Evolutionary conservation across 768 basidiomycete genomes (phyloP), one percentile per base, ranked within the genome.

Genomic region (Thelephora ganbajun): DNA sequence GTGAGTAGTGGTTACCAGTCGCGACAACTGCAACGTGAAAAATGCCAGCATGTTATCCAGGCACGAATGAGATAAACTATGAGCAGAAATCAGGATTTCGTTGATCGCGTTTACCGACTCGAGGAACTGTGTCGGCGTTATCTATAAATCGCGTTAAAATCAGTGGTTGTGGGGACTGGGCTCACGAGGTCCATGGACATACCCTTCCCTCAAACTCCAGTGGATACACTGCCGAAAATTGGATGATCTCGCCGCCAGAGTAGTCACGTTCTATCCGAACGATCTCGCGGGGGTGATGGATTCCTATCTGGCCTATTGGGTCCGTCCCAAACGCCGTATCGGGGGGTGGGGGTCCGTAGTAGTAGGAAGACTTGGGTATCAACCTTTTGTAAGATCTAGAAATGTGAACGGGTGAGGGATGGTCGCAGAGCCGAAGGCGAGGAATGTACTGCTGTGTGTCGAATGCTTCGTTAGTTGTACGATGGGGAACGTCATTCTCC

Each of bases 241-340:
- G 94, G 26, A 80, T 74, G 6, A 93, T 69, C 60, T 98, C 94
- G 2, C 94, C 96, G 0, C 81, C 80, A 12, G 70, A 76, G 61
- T 96, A 99, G 62, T 99, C 96, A 46, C 96, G 68, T 63, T 98
- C 94, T 36, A 99, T 69, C 41, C 94, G 72, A 45, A 99, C 68
- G 49, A 99, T 77, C 66, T 97, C 94, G 46, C 93, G 79, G 13
- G 94, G 93, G 55, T 88, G 80, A 59, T 96, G 88, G 19, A 82
- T 65, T 2, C 92, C 93, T 49, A 98, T 83, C 45, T 82, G 80
- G 1, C 94, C 94, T 5, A 83, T 66, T 7, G 89, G 89, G 1
- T 71, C 65, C 0, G 83, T 87, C 2, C 88, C 87, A 59, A 77
- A 96, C 23, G 86, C 87, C 33, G 85, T 74, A 53, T 77, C 78